These are phyloP conservation scores for Annulohypoxylon stygium DNA, from an alignment of 495 filamentous ascomycete genomes.

Conservation along the genomic window DNA sequence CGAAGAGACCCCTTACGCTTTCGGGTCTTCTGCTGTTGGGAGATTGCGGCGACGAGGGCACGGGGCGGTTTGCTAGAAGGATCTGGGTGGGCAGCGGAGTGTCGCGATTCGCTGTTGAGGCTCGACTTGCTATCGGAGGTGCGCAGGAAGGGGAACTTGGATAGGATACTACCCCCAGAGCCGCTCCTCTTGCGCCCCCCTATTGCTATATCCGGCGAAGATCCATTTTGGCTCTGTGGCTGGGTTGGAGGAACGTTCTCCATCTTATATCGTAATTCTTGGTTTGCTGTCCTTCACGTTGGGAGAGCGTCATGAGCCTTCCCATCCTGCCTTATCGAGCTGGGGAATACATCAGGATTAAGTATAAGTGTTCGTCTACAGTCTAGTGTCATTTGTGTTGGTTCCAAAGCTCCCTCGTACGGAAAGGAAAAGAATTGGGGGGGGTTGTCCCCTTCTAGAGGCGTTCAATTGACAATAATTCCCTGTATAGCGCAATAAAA, in stretches of 20 bases:
- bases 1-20: conserved; percentile 82
- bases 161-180: conserved; percentile 71
- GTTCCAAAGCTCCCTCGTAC: conserved; percentile 3
- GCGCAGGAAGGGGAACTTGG: conserved; percentile 73
- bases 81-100: conserved; percentile 51
- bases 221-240: conserved; percentile 33
- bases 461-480: neutral
- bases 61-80: conserved; percentile 52
- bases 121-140: conserved; percentile 59
- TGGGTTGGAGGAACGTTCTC: conserved; percentile 41
- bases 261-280: conserved; percentile 44
- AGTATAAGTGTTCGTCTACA: conserved; percentile 3
- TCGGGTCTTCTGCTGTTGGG: conserved; percentile 77
- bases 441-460: conserved; percentile 1
- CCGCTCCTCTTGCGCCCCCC: conserved; percentile 72
- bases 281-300: conserved; percentile 35
- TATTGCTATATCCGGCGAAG: conserved; percentile 40
- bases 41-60: conserved; percentile 61
- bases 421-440: neutral
- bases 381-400: conserved; percentile 7
- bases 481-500: neutral
- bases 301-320: conserved; percentile 31
- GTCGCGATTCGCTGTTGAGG: conserved; percentile 59
- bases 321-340: conserved; percentile 44
- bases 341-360: conserved; percentile 18